Conservation (phyloP, 106 monocot species). For the Dioscorea zingiberensis region DNA sequence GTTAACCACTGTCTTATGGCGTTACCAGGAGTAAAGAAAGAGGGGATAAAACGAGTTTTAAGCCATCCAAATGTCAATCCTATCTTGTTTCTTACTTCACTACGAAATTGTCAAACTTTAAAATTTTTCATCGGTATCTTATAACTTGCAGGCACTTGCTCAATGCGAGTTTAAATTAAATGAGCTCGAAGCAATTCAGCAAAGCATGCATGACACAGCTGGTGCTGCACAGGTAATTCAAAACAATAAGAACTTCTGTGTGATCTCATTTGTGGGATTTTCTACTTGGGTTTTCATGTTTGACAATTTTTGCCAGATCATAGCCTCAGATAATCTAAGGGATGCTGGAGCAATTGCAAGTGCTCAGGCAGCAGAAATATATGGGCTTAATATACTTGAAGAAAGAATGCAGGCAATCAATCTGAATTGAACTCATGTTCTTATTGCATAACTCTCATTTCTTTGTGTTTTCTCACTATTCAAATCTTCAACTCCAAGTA, state of each 20-base stretch:
- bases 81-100: not conserved
- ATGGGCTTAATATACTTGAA: constrained; percentile 63
- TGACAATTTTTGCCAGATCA: constrained; percentile 25
- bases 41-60: constrained; percentile 54
- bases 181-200: constrained; percentile 33
- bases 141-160: constrained; percentile 41
- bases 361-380: constrained; percentile 57
- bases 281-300: not conserved
- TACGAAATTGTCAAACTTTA: not conserved
- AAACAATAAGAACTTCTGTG: not conserved
- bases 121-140: not conserved
- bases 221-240: constrained; percentile 64
- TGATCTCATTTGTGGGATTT: not conserved
- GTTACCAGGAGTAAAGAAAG: constrained; percentile 45
- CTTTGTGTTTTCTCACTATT: too few relatives aligned
- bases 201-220: constrained; percentile 65
- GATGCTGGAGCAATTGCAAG: constrained; percentile 77
- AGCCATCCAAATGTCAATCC: constrained; percentile 63
- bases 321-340: constrained; percentile 39
- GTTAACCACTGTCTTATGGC: constrained; percentile 67
- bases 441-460: too few relatives aligned
- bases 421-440: too few relatives aligned
- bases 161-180: constrained; percentile 56
- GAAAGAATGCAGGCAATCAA: constrained; percentile 51
- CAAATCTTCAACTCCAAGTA: too few relatives aligned